Percentiles rank a stretch among this genome's conserved stretches.
Conservation (phyloP, 345 rosid species). For the Salix suchowensis region DNA sequence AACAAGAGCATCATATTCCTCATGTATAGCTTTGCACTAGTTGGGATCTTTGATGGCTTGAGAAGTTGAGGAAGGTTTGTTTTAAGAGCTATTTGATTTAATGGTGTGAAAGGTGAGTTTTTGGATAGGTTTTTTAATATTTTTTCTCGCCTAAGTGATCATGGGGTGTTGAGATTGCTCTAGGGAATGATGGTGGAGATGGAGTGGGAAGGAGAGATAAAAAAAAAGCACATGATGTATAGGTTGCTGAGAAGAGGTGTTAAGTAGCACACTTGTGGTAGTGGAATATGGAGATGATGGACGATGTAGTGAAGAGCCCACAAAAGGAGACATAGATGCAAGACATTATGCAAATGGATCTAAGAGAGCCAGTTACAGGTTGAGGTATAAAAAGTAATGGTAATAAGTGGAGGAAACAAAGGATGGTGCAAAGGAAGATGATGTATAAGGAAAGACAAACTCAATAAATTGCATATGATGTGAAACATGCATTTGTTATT, state of each 20-base stretch:
- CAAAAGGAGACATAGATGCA: neutral
- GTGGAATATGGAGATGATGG: neutral
- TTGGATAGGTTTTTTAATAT: too few species aligned
- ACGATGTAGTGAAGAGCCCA: neutral
- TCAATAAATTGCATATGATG: too few species aligned
- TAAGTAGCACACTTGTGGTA: neutral
- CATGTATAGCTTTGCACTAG: neutral
- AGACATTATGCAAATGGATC: fast-evolving
- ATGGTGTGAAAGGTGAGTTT: too few species aligned
- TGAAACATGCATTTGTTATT: neutral
- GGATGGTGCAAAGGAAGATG: too few species aligned
- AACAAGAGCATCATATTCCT: neutral
- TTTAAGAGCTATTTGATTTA: too few species aligned
- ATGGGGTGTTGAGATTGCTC: too few species aligned
- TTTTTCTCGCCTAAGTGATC: too few species aligned
- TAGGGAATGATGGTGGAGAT: too few species aligned
- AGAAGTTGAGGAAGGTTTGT: too few species aligned
- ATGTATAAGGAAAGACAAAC: too few species aligned
- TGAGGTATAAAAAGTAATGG: neutral
- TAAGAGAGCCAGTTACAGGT: neutral
- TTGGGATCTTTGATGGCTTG: too few species aligned
- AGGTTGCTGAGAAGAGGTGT: fast-evolving
- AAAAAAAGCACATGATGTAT: too few species aligned
- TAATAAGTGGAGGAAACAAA: fast-evolving
- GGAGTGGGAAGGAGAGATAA: neutral